Base-by-base conservation (phyloP, 2,329 filamentous ascomycete genomes). In the Fusarium sp. region DNA sequence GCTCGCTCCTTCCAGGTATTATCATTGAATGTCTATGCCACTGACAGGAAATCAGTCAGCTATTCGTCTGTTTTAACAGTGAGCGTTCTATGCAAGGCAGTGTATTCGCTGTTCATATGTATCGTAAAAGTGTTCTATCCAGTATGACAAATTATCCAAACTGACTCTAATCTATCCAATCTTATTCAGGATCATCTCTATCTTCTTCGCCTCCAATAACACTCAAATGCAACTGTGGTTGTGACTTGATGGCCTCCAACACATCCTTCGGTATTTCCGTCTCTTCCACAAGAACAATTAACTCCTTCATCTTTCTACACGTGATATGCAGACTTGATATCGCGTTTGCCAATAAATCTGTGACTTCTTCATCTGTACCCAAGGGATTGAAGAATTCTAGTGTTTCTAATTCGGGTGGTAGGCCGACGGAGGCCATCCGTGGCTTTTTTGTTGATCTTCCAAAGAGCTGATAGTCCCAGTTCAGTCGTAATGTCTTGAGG, bases 381-480 rank as follows among this genome's bases (percentile, higher is more conserved):
- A 85, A 76, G 30, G 80, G 77, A 59, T 82, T 82, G 61, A 83
- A 81, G 59, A 85, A 83, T 55, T 84, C 82, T 23, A 86, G 67
- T 4, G 76, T 80, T 69, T 84, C 81, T 16, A 86, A 74, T 61
- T 80, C 78, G 2, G 83, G 83, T 3, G 84, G 83, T 20, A 86
- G 72, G 14, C 82, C 84, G 18, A 85, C 82, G 0, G 82, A 84
- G 58, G 82, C 78, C 48, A 85, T 66, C 6, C 84, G 77, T 6
- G 84, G 82, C 59, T 81, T 82, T 63, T 79, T 80, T n/a, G 80
- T 80, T 0, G 81, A 78, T 50, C 78, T 79, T 16, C 84, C 84
- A 34, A 84, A 85, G 2, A 86, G 80, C 64, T 86, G 84, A 45
- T 82, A 82, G 68, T 85, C 84, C 80, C 81, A 83, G 64, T 82